These are phyloP conservation scores for Tricholoma furcatifolium DNA, from an alignment of 768 basidiomycete genomes.

Conservation along the genomic window DNA sequence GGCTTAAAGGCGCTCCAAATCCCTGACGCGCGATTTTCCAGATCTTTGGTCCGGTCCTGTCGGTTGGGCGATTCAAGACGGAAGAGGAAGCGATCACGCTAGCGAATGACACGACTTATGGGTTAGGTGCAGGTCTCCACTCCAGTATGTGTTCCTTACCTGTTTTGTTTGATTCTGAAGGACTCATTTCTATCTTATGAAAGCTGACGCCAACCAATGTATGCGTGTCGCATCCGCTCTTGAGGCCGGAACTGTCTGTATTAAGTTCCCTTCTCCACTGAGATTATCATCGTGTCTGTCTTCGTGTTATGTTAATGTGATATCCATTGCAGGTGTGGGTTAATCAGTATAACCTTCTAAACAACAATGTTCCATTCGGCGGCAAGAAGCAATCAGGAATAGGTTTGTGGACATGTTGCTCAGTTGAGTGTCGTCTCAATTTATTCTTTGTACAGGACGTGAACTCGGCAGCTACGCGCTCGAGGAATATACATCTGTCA, in stretches of 20 bases:
- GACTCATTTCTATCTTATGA: conserved; percentile 13
- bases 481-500: conserved; percentile 81
- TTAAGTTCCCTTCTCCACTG: not conserved
- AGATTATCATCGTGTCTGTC: conserved; percentile 2
- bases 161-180: not conserved
- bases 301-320: not conserved
- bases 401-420: conserved; percentile 49
- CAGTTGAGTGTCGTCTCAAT: too few relatives aligned
- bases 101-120: conserved; percentile 89
- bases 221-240: conserved; percentile 85
- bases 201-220: conserved; percentile 82
- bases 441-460: conserved; percentile 50
- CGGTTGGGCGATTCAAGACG: conserved; percentile 77
- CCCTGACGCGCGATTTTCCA: conserved; percentile 26
- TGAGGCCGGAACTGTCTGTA: conserved; percentile 82
- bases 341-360: conserved; percentile 83
- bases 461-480: conserved; percentile 86
- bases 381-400: conserved; percentile 93
- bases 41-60: conserved; percentile 95
- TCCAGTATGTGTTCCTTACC: conserved; percentile 53
- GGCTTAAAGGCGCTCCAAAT: not conserved
- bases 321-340: conserved; percentile 70
- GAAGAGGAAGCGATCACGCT: conserved; percentile 84
- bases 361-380: conserved; percentile 92
- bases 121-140: conserved; percentile 89